A percentile compares a stretch with the other conserved stretches of the same genome.
phyloP scores from a whole-genome alignment of 2,329 filamentous ascomycete species.

The Penicillium fuscoglaucum region DNA sequence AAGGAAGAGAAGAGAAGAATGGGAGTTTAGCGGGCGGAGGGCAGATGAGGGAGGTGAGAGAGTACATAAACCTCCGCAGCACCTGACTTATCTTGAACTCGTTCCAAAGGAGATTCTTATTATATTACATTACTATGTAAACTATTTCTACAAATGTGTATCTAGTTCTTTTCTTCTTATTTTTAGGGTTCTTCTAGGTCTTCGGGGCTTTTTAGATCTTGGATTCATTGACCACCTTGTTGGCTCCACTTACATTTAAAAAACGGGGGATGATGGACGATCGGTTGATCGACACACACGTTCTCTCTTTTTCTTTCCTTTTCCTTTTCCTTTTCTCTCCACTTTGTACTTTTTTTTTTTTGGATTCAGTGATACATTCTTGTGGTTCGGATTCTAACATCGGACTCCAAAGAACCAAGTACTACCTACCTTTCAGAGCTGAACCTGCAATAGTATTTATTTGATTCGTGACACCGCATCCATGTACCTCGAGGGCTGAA shows the following conservation, averaged over 20 bases:
- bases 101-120: not conserved
- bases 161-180: not conserved
- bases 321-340: not conserved
- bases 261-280: constrained; percentile 4
- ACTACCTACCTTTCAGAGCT: not conserved
- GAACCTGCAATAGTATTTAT: not conserved
- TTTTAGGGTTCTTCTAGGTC: not conserved
- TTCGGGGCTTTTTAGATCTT: not conserved
- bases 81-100: constrained; percentile 13
- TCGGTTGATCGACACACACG: constrained; percentile 9
- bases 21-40: constrained; percentile 6
- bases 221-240: not conserved
- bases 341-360: not conserved
- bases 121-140: not conserved
- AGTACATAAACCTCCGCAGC: constrained; percentile 8
- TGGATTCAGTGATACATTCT: constrained; percentile 1
- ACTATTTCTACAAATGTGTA: too few species aligned
- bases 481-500: constrained; percentile 12
- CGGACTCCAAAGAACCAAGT: constrained; percentile 2
- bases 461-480: constrained; percentile 2
- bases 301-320: not conserved
- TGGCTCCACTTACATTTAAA: constrained; percentile 6
- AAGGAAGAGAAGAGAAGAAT: constrained; percentile 12
- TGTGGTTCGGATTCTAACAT: constrained; percentile 16
- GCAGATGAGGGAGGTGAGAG: not conserved